Evolutionary conservation across 495 filamentous ascomycete genomes (phyloP).

Genomic region (Xylona heveae): DNA sequence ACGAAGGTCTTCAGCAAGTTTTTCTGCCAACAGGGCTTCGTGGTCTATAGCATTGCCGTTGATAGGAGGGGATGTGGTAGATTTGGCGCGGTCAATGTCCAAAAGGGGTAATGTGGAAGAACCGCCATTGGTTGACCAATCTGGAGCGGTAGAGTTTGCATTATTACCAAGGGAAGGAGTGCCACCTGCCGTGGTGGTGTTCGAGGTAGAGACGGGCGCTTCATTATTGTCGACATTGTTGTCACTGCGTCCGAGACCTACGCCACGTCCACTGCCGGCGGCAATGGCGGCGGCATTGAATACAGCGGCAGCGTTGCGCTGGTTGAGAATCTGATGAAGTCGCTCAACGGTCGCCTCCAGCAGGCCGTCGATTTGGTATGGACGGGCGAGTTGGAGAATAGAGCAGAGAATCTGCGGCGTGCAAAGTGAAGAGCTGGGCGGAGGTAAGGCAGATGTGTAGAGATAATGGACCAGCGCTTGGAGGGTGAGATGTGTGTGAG

Average conservation of each 20-base stretch:
- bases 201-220: not conserved
- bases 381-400: conserved; percentile 77
- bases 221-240: conserved; percentile 5
- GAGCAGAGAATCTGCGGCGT: conserved; percentile 92
- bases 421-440: conserved; percentile 53
- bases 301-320: conserved; percentile 81
- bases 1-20: not conserved
- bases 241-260: conserved; percentile 9
- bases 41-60: not conserved
- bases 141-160: too few species aligned
- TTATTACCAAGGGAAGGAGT: too few species aligned
- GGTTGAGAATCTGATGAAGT: conserved; percentile 76
- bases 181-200: conserved; percentile 1
- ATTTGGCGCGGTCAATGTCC: too few species aligned
- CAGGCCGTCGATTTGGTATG: conserved; percentile 80
- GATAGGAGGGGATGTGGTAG: too few species aligned
- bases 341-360: conserved; percentile 82
- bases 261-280: conserved; percentile 67
- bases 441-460: conserved; percentile 74
- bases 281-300: conserved; percentile 99
- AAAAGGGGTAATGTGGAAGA: too few species aligned
- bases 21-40: not conserved
- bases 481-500: conserved; percentile 74
- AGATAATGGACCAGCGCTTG: conserved; percentile 78
- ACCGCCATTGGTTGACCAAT: too few species aligned